Evolutionary conservation across 805 yeast species (phyloP).

Genomic region (Crinitomyces ghanaensis): DNA sequence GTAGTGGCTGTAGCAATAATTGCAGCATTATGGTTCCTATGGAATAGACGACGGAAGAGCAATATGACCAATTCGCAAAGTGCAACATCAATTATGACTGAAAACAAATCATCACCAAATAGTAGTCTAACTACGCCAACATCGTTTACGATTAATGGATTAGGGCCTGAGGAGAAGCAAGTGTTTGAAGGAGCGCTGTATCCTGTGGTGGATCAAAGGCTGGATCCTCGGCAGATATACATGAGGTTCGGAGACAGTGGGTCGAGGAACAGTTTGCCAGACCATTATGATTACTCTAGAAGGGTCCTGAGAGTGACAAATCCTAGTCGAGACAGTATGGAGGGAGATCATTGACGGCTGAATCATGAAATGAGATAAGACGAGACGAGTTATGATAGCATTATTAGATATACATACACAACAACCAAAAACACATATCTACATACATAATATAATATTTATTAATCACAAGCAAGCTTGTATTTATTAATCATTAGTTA

Average conservation of each 20-base stretch:
- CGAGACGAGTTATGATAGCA: too few relatives aligned
- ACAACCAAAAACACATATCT: too few relatives aligned
- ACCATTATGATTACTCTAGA: constrained; percentile 47
- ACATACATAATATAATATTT: too few relatives aligned
- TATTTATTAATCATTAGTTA: too few relatives aligned
- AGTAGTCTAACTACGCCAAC: constrained; percentile 4
- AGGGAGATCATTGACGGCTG: too few relatives aligned
- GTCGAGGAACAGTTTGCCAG: constrained; percentile 38
- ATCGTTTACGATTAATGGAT: constrained; percentile 11
- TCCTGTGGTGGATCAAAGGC: constrained; percentile 43
- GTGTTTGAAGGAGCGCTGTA: constrained; percentile 23
- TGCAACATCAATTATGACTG: constrained; percentile 4
- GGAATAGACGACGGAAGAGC: constrained; percentile 20
- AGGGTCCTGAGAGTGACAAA: constrained; percentile 47
- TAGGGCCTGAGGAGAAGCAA: constrained; percentile 17
- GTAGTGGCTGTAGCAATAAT: constrained; percentile 40
- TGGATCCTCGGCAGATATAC: constrained; percentile 46
- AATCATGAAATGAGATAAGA: too few relatives aligned
- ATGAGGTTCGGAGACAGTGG: constrained; percentile 37
- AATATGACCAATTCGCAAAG: constrained; percentile 4
- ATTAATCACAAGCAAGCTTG: too few relatives aligned
- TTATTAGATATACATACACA: too few relatives aligned
- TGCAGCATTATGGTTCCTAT: constrained; percentile 29
- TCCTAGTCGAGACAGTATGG: constrained; percentile 21
- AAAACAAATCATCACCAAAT: constrained; percentile 1